Percentiles rank a stretch among this genome's conserved stretches.
Evolutionary conservation across 1,139 yeast species (phyloP).

Genomic region (Yamadazyma taylorii): DNA sequence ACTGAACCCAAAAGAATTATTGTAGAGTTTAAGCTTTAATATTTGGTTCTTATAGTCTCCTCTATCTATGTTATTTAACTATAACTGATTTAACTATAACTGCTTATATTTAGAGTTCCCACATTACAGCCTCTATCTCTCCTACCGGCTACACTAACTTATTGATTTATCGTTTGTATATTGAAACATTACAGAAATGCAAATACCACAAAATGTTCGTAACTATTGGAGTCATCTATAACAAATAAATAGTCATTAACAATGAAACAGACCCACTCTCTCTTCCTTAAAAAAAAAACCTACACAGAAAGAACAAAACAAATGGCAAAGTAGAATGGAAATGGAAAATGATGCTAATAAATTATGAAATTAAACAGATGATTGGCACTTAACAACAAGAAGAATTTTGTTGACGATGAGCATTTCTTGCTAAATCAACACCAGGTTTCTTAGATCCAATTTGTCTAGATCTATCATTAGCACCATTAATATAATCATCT

Average conservation of each 20-base stretch:
- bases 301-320: constrained; percentile 14
- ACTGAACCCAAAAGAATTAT: no score
- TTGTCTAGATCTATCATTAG: constrained; percentile 25
- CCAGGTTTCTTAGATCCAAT: constrained; percentile 26
- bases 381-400: constrained; percentile 25
- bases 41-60: no score
- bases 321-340: constrained; percentile 3
- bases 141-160: neutral
- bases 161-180: neutral
- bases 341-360: constrained; percentile 14
- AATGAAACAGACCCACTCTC: no score
- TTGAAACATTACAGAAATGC: constrained; percentile 2
- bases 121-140: no score
- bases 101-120: no score
- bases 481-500: constrained; percentile 35
- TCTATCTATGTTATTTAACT: no score
- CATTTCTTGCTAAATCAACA: constrained; percentile 39
- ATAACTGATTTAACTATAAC: no score
- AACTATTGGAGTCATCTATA: constrained; percentile 43
- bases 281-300: no score
- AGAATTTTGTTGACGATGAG: constrained; percentile 20
- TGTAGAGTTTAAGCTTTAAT: no score
- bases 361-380: no score
- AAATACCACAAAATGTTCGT: neutral
- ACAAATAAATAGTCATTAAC: constrained; percentile 25